These are phyloP conservation scores for Leccinum glutinopallens DNA, from an alignment of 1,284 basidiomycete genomes.

Conservation along the genomic window DNA sequence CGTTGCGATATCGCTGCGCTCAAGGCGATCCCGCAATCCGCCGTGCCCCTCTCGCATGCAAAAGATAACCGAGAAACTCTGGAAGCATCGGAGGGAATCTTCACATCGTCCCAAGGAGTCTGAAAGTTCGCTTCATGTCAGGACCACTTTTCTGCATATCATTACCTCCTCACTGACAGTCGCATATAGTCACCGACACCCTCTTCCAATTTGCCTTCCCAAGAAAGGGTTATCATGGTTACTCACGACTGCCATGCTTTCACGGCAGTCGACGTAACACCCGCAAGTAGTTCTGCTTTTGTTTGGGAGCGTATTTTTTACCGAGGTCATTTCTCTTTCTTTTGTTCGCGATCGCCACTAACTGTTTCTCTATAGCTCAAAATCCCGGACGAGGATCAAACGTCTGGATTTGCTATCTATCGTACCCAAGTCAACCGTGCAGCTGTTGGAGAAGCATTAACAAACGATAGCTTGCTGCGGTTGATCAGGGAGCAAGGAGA, in stretches of 20 bases:
- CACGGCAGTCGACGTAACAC: too few species aligned
- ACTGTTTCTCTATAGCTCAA: slow-evolving; percentile 57
- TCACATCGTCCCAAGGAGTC: slow-evolving; percentile 34
- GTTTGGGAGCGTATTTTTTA: too few species aligned
- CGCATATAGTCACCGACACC: slow-evolving; percentile 33
- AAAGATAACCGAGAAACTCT: slow-evolving; percentile 32
- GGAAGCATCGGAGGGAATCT: slow-evolving; percentile 32
- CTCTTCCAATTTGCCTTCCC: too few species aligned
- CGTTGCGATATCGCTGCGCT: slow-evolving; percentile 84
- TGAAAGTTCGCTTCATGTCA: slow-evolving; percentile 33
- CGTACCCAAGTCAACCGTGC: slow-evolving; percentile 81
- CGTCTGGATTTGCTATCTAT: slow-evolving; percentile 73
- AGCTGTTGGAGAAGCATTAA: slow-evolving; percentile 71
- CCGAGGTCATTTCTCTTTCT: slow-evolving; percentile 45
- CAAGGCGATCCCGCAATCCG: slow-evolving; percentile 80
- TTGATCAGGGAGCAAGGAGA: slow-evolving; percentile 78
- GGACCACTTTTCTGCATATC: slow-evolving; percentile 6
- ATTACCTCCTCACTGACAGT: slow-evolving; percentile 13
- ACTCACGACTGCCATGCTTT: too few species aligned
- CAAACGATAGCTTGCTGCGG: slow-evolving; percentile 67
- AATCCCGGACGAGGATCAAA: slow-evolving; percentile 82
- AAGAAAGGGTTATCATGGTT: too few species aligned
- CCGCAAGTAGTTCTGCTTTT: too few species aligned
- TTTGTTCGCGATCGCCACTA: slow-evolving; percentile 12
- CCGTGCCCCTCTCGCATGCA: slow-evolving; percentile 50